Evolutionary conservation across 2,329 filamentous ascomycete species (phyloP).

Genomic region (Sclerotiophoma versabilis): DNA sequence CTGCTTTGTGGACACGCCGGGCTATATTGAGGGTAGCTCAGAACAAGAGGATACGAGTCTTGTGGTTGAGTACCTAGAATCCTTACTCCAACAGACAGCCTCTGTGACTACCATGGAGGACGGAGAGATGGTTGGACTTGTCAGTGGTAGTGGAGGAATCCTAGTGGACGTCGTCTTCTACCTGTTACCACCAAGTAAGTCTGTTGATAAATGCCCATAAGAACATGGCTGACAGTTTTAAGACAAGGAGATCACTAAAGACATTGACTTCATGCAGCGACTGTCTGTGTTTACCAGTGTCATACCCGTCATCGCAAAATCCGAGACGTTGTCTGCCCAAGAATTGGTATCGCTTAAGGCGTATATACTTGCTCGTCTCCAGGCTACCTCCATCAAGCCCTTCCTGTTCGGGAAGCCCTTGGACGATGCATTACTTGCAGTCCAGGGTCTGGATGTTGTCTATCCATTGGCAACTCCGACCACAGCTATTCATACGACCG

Average conservation of each 20-base stretch:
- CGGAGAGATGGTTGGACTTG: conserved; percentile 74
- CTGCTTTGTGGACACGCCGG: conserved; percentile 88
- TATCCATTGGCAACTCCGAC: conserved; percentile 10
- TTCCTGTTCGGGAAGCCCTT: conserved; percentile 69
- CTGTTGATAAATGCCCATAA: not conserved
- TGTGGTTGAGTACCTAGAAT: conserved; percentile 74
- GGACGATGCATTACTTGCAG: conserved; percentile 45
- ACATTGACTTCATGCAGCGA: conserved; percentile 74
- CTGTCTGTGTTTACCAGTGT: conserved; percentile 81
- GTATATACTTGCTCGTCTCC: conserved; percentile 64
- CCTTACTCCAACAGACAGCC: conserved; percentile 69
- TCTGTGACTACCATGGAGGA: conserved; percentile 70
- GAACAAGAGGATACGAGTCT: conserved; percentile 34
- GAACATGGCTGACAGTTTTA: conserved; percentile 29
- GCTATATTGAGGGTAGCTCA: conserved; percentile 59
- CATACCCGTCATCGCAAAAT: conserved; percentile 79
- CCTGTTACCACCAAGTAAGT: conserved; percentile 74
- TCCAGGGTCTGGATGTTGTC: conserved; percentile 39
- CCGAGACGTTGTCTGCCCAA: conserved; percentile 70
- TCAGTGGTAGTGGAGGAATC: conserved; percentile 82
- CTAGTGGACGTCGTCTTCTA: conserved; percentile 89
- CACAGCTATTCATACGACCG: not conserved
- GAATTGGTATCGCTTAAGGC: conserved; percentile 68
- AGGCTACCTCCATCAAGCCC: conserved; percentile 64
- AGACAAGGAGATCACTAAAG: conserved; percentile 57